Evolutionary conservation across 176 grass and related monocot species (phyloP).

Genomic region (Zoysia japonica): DNA sequence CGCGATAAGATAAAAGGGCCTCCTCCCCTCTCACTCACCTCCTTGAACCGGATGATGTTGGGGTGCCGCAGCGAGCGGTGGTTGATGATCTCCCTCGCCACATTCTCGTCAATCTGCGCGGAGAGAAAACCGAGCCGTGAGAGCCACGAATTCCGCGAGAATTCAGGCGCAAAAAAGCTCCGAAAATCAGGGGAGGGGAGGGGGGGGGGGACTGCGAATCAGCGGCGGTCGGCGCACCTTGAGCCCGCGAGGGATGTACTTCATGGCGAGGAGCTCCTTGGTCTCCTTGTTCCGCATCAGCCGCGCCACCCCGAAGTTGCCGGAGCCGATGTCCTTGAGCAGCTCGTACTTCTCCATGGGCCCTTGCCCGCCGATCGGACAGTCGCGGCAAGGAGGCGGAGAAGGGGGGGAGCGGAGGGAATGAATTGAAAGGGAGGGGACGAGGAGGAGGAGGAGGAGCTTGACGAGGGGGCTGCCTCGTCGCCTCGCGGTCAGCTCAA

Average conservation of each 20-base stretch:
- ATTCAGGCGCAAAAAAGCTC: not conserved
- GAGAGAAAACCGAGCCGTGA: not conserved
- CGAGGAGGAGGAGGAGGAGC: no score
- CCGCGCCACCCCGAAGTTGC: slow-evolving; percentile 81
- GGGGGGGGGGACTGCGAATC: no score
- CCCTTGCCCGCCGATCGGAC: not conserved
- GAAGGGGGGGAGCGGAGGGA: not conserved
- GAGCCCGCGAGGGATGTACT: slow-evolving; percentile 76
- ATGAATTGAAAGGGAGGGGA: no score
- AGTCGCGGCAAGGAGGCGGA: not conserved
- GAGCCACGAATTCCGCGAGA: not conserved
- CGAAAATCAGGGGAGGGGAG: not conserved
- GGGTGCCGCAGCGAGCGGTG: slow-evolving; percentile 86
- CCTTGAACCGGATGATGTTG: slow-evolving; percentile 93
- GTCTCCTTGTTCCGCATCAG: slow-evolving; percentile 88
- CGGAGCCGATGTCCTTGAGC: slow-evolving; percentile 77
- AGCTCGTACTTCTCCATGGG: slow-evolving; percentile 86
- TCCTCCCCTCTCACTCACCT: slow-evolving; percentile 39
- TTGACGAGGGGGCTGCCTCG: no score
- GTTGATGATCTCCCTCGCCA: slow-evolving; percentile 87
- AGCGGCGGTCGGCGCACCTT: slow-evolving; percentile 45
- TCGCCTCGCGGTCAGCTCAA: no score
- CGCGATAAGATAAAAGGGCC: not conserved
- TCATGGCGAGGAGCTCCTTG: slow-evolving; percentile 92
- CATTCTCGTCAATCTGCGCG: slow-evolving; percentile 68